phyloP scores from a whole-genome alignment of 2,329 filamentous ascomycete species.

The Alternaria arbusti region DNA sequence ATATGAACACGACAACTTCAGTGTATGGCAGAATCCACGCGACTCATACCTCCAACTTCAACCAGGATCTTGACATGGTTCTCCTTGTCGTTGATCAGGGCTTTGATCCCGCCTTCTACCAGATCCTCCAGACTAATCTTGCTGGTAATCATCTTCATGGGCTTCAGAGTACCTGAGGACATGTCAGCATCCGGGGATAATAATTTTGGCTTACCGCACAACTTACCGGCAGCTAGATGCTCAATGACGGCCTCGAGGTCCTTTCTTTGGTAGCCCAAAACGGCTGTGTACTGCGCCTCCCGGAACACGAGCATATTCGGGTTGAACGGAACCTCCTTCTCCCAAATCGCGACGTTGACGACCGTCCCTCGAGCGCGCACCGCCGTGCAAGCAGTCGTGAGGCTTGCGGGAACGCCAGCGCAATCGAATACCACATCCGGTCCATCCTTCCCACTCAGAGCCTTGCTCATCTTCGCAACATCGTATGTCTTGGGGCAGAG shows the following conservation, averaged over 20 bases:
- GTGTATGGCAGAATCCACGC: constrained; percentile 19
- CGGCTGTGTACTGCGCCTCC: constrained; percentile 60
- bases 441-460: constrained; percentile 58
- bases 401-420: constrained; percentile 62
- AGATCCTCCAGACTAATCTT: constrained; percentile 63
- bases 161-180: constrained; percentile 56
- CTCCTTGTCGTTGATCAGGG: constrained; percentile 65
- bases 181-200: background rate
- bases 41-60: constrained; percentile 44
- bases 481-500: constrained; percentile 61
- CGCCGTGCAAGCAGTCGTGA: constrained; percentile 53
- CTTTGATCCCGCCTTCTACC: constrained; percentile 63
- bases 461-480: constrained; percentile 53
- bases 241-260: constrained; percentile 66
- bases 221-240: constrained; percentile 51
- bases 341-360: constrained; percentile 71
- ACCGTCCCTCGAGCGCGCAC: constrained; percentile 63
- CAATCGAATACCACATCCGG: constrained; percentile 68
- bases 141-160: constrained; percentile 66
- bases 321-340: constrained; percentile 60
- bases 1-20: background rate
- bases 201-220: background rate
- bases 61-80: constrained; percentile 69
- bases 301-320: constrained; percentile 62
- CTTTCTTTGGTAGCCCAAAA: constrained; percentile 57